Conservation (phyloP, 306 rosid genomes). For the Acacia confusa region DNA sequence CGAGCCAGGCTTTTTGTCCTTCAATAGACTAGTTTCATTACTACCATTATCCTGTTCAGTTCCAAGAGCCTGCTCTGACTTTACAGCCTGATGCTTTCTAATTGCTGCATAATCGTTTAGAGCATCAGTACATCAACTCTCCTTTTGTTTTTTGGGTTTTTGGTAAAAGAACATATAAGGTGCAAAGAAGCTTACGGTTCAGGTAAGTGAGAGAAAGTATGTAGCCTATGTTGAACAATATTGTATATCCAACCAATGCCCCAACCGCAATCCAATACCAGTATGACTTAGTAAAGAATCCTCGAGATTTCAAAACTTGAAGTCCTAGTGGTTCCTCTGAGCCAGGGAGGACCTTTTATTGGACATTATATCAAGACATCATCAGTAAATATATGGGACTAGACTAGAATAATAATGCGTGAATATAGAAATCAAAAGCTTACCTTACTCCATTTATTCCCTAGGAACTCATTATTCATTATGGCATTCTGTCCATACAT, state of each 20-base stretch:
- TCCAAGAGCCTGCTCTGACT: conserved; percentile 40
- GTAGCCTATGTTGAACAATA: conserved; percentile 14
- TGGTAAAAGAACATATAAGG: not conserved
- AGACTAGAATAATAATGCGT: not conserved
- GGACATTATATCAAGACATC: conserved; percentile 1
- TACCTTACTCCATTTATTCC: conserved; percentile 44
- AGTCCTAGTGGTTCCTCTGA: conserved; percentile 44
- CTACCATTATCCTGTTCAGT: conserved; percentile 24
- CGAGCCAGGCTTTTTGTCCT: conserved; percentile 13
- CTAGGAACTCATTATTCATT: conserved; percentile 42
- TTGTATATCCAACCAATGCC: conserved; percentile 16
- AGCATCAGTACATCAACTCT: not conserved
- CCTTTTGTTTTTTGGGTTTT: not conserved
- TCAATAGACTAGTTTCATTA: conserved; percentile 19
- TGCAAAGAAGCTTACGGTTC: conserved; percentile 44
- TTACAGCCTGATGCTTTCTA: conserved; percentile 34
- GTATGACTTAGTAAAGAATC: conserved; percentile 38
- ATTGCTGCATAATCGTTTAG: conserved; percentile 35
- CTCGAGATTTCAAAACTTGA: conserved; percentile 45
- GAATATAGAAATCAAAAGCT: conserved; percentile 12
- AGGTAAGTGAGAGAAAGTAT: conserved; percentile 45
- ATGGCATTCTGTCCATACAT: conserved; percentile 48
- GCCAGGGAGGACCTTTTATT: conserved; percentile 42
- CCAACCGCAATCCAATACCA: conserved; percentile 27
- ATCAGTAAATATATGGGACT: conserved; percentile 14